Base-by-base conservation (phyloP, 805 yeast genomes). In the Metschnikowia anglica region DNA sequence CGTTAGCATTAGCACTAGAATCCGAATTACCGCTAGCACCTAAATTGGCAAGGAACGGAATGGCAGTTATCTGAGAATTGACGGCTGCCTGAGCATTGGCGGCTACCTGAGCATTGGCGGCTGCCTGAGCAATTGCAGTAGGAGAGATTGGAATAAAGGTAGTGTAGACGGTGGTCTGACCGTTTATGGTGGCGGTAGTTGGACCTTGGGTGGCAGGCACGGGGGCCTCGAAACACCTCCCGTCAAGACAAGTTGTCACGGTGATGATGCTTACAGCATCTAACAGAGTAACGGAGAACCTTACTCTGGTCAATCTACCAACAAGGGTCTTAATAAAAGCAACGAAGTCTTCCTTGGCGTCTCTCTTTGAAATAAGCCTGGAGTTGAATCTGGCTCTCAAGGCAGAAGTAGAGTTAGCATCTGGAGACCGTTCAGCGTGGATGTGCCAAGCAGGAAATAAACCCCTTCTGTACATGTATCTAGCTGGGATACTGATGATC, bases 331-430 rank as follows among this genome's bases (percentile, higher is more conserved):
- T 44, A 48, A 60, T 49, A 39, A 49, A 41, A 13, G 51, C 54
- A 30, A 52, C 46, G 37, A 62, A 58, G 49, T 54, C 60, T 17
- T 54, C 26, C 13, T 34, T 48, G 21, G 39, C 68, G 47, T 63
- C 72, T 58, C 66, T 66, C 54, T 58, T 58, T 46, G 52, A 54
- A 46, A 61, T 53, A 41, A 65, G 59, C 37, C 50, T 39, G 9
- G 52, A 30, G 49, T 42, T 43, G 53, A 52, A 52, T 65, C 73
- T 65, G 58, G 58, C 68, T 60, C 67, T 66, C 56, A 66, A 53
- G 25, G 68, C 68, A 46, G 64, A 62, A 49, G 73, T 64, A 28
- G 73, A 67, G 66, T 69, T 69, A 23, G 65, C 48, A 30, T 60
- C 56, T 35, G 70, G 66, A 15, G 52, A 36, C 48, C 55, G 41